phyloP scores from a whole-genome alignment of 495 filamentous ascomycete species.

The Penicillium ochrochloron region DNA sequence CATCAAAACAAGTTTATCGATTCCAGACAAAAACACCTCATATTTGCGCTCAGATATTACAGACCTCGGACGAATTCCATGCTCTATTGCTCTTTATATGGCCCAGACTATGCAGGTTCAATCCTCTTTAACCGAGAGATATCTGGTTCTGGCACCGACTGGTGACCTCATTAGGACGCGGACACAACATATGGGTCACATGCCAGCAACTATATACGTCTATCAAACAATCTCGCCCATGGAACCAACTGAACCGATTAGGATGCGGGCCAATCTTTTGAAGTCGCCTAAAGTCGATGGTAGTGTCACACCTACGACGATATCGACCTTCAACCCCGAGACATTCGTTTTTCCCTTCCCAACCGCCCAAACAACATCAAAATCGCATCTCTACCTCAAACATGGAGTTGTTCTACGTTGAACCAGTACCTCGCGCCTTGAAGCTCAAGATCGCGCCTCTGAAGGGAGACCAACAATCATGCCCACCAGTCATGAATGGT shows the following conservation, averaged over 20 bases:
- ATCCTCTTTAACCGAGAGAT: background rate
- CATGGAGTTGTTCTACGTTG: conserved; percentile 1
- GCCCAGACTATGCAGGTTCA: background rate
- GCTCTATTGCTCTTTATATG: background rate
- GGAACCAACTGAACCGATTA: conserved; percentile 3
- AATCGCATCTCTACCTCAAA: background rate
- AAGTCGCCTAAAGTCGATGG: conserved; percentile 3
- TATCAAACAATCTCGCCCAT: background rate
- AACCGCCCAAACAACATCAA: background rate
- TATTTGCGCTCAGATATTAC: background rate
- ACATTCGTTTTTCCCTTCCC: background rate
- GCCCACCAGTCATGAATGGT: background rate
- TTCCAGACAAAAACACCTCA: background rate
- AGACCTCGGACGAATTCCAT: background rate
- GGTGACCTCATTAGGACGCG: background rate
- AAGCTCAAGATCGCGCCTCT: background rate
- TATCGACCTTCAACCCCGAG: background rate
- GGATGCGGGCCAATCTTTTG: conserved; percentile 10
- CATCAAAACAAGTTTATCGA: background rate
- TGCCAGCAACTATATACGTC: background rate
- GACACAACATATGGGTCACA: background rate
- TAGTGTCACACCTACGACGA: conserved; percentile 3
- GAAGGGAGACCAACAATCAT: conserved; percentile 3
- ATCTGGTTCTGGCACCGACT: background rate
- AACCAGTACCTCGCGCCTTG: background rate